Base-by-base conservation (phyloP, 176 grass and related monocot genomes). In the Tuctoria greenei region DNA sequence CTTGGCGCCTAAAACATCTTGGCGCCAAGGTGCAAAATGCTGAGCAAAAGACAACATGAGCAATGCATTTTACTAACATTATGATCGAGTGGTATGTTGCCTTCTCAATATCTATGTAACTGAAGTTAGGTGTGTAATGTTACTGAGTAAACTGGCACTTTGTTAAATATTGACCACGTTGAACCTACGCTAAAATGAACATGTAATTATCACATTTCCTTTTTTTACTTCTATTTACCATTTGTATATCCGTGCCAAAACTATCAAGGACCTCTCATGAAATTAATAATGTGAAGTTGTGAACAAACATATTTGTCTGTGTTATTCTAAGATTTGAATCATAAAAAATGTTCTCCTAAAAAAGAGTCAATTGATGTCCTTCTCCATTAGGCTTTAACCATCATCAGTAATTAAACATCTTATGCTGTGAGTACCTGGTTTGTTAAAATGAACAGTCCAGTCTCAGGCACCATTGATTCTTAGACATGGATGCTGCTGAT, bases 301-400 rank as follows among this genome's bases (percentile, higher is more conserved):
- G 59, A 49, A 31, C 31, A 51, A 52, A 27, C 21, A 31, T 31
- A 31, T 31, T 31, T 3, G n/a, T n/a, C n/a, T 15, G 28, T 72
- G 38, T 38, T 72, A 46, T 54, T 51, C 35, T 81, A 6, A 6
- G 3, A 40, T 13, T 72, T 41, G 58, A 55, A 43, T 50, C 49
- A 51, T 31, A 59, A 24, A 16, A 0, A 70, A 77, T 83, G 58
- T 63, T 67, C 3, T 34, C 10, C 31, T 31, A 43, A 54, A 52
- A 52, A 23, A 6, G 6, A 54, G 51, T n/a, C 20, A 9, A 54
- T 54, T 54, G 20, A 54, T 58, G 23, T 26, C 18, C 10, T 79
- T 72, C 28, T 66, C 27, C 11, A 38, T 72, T 79, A 20, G 43
- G 57, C 2, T 57, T 71, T 42, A 25, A 72, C 66, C 18, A 71